Base-by-base conservation (phyloP, 163 green algal species). In the Scenedesmus sp. region DNA sequence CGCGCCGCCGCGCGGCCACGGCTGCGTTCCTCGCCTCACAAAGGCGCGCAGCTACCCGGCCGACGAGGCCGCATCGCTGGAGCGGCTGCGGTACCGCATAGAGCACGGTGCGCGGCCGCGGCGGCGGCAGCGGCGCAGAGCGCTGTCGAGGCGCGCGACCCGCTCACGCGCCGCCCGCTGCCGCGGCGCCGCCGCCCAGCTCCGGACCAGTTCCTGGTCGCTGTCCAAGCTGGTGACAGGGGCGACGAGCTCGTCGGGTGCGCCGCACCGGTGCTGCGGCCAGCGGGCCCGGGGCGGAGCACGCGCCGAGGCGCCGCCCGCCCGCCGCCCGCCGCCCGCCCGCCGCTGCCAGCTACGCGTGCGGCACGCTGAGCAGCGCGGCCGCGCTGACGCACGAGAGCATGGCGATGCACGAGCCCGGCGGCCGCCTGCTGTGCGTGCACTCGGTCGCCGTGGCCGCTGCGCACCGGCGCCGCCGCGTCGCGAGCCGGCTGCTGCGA, bases 361-460 rank as follows among this genome's bases (percentile, higher is more conserved):
- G 84, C 56, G 86, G 81, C 26, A 92, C 86, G 3, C 70, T 79
- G 45, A 87, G 64, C 58, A 60, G 13, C 22, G 62, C 74, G 10
- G 44, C 45, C 26, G 73, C 22, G 6, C 63, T 92, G 5, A 89
- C 82, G 24, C 80, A 92, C 54, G 82, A 89, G 6, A 86, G 77
- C 33, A 92, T 92, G 87, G 69, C 60, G 22, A 75, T 26, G 5
- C 89, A 94, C 53, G 84, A 91, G 2, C 77, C 84, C 4, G 75
- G 84, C 2, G 88, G 80, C n/a, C 20, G n/a, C 0, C 72, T 91
- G 18, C 73, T 94, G 39, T 92, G 85, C 51, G 84, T 94, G 0
- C 90, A 94, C 84, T 89, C 78, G 4, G 90, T 94, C 10, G 89
- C 87, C 28, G 84, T 94, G 15, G 83, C 70, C 4, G 65, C 74